Evolutionary conservation across 2,329 filamentous ascomycete genomes (phyloP).

Genomic region (Atkinsonella hypoxylon): DNA sequence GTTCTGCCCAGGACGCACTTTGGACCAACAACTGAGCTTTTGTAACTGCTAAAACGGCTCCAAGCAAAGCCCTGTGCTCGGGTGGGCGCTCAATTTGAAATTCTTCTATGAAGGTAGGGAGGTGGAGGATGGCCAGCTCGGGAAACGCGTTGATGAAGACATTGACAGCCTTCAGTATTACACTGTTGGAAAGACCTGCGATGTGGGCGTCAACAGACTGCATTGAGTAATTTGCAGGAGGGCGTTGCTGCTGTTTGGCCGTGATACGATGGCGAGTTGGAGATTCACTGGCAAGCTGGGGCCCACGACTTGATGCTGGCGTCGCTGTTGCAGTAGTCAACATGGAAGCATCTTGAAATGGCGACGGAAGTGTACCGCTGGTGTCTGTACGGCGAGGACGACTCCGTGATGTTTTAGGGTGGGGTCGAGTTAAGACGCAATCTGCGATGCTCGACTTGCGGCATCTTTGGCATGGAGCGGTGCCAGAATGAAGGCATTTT

Average conservation of each 20-base stretch:
- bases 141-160: constrained; percentile 24
- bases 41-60: constrained; percentile 18
- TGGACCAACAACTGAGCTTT: constrained; percentile 20
- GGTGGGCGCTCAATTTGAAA: constrained; percentile 10
- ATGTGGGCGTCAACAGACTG: constrained; percentile 15
- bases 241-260: not conserved
- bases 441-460: constrained; percentile 13
- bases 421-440: constrained; percentile 17
- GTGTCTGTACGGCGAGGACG: constrained; percentile 2
- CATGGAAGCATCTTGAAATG: not conserved
- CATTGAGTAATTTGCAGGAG: constrained; percentile 1
- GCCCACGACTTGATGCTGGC: not conserved
- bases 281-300: not conserved
- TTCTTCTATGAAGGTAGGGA: constrained; percentile 18
- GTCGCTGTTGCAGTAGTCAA: not conserved
- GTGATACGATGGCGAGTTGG: not conserved
- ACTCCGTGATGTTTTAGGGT: constrained; percentile 1
- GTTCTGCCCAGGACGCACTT: constrained; percentile 16
- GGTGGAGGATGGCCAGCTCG: constrained; percentile 22
- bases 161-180: constrained; percentile 20
- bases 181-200: constrained; percentile 11
- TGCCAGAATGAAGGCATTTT: constrained; percentile 22
- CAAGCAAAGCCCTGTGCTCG: constrained; percentile 19
- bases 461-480: constrained; percentile 20
- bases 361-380: not conserved